Base-by-base conservation (phyloP, 2,329 filamentous ascomycete species). In the Chrysosporium keratinophilum region DNA sequence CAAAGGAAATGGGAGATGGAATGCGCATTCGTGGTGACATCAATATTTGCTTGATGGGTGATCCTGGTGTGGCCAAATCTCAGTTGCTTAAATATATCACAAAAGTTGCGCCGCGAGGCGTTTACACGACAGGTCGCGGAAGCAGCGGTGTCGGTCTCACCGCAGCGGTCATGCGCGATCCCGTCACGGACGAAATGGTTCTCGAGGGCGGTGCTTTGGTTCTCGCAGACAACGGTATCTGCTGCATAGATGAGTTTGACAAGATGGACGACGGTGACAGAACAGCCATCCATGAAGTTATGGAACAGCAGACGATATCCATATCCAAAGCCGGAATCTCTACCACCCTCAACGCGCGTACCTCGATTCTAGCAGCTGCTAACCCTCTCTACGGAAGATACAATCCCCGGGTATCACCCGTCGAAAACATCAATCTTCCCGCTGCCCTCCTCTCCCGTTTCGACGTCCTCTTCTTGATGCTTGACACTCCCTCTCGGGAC, bases 11-110 rank as follows among this genome's bases (percentile, higher is more conserved):
- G 80, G 89, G 89, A 50, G 93, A 98, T 65, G 93, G 93, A 57
- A 97, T 98, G 93, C 86, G 89, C 64, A 98, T 98, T 67, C 88
- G 93, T 78, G 93, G 93, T 64, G 93, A 98, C 66, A 95, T 98
- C 76, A 98, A 98, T 73, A 85, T 98, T 58, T 97, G 93, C 69
- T 75, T 98, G 65, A 98, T 98, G 93, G 93, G 93, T 78, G 93
- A 98, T 66, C 93, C 93, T 67, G 93, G 93, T 88, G 93, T 98
- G 67, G 93, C 93, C 74, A 98, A 98, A 75, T 98, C 93, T 37
- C 93, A 98, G 75, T 76, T 98, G 61, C 79, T 98, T 61, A 97
- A 96, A 73, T 98, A 98, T 70, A 97, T 98, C 67, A 88, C 89
- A 60, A 97, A 98, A 74, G 93, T 98, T 31, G 91, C 93, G 1